Base-by-base conservation (phyloP, 2,329 filamentous ascomycete genomes). In the Colletotrichum destructivum region DNA sequence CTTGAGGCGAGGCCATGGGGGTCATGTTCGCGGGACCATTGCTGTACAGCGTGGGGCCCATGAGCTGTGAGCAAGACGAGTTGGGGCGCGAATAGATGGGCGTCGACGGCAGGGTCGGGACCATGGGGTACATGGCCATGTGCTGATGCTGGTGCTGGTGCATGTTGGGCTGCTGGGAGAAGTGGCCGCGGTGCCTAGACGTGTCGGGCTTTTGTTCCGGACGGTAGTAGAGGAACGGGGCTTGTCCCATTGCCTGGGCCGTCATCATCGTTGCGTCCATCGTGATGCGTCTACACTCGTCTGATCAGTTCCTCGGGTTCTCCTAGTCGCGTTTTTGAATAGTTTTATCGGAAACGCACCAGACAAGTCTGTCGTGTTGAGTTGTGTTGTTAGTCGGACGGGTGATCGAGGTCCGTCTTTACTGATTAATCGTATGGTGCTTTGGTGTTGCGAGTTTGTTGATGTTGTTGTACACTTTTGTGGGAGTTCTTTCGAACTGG, bases 171-270 rank as follows among this genome's bases (percentile, higher is more conserved):
- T 72, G 88, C 73, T 90, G 88, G 75, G 84, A 82, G 86, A 94
- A 95, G 83, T 94, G 91, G 66, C 90, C 90, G 83, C 95, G 92
- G 79, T 93, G 92, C 78, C 91, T 88, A 15, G 69, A 71, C 78
- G 88, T 88, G 80, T 95, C 92, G 74, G 90, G 86, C 81, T 90
- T 91, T 75, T 92, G 88, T 77, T 96, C 93, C 75, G 93, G 91
- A 78, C 90, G 92, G 86, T 96, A 97, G 88, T 95, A 96, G 88
- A 93, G 95, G 87, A 95, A 97, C 71, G 93, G 87, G 75, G 91
- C 89, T 84, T 93, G 92, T 73, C 88, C 90, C 87, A 93, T 90
- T 78, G 88, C 82, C 82, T 88, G 90, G 78, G 83, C 79, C 40
- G 79, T 76, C 84, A 89, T 87, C 84, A 88, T 85, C 75, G 81